These are phyloP conservation scores for Physaria fendleri DNA, from an alignment of 345 rosid genomes.

Conservation along the genomic window DNA sequence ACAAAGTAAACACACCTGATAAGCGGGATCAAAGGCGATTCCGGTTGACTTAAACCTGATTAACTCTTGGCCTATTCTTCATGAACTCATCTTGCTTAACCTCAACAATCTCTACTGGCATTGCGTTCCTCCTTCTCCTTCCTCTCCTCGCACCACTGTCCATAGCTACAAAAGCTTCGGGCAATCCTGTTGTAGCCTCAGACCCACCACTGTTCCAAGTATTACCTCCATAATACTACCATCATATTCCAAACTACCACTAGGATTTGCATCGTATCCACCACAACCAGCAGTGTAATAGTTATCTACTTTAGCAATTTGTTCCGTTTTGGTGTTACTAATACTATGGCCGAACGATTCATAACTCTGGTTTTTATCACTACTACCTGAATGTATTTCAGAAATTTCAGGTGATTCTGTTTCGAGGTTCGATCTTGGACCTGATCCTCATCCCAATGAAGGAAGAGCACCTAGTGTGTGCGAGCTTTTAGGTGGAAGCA, in stretches of 20 bases:
- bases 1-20: conserved; percentile 60
- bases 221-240: conserved; percentile 28
- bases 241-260: conserved; percentile 30
- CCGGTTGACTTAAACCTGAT: conserved; percentile 82
- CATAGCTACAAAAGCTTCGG: conserved; percentile 26
- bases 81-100: conserved; percentile 94
- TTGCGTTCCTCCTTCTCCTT: conserved; percentile 70
- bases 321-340: conserved; percentile 22
- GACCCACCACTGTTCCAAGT: conserved; percentile 36
- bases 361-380: conserved; percentile 22
- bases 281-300: conserved; percentile 23
- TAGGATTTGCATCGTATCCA: conserved; percentile 34
- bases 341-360: conserved; percentile 18
- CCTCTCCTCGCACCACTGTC: conserved; percentile 40
- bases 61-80: conserved; percentile 89
- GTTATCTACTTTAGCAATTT: conserved; percentile 24
- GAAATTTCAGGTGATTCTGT: conserved; percentile 36
- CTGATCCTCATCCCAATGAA: conserved; percentile 46
- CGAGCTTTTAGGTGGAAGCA: conserved; percentile 72
- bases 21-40: conserved; percentile 88
- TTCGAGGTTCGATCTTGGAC: conserved; percentile 61
- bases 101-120: conserved; percentile 79
- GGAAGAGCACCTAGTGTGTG: conserved; percentile 56
- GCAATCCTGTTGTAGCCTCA: conserved; percentile 23
- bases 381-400: conserved; percentile 20